Evolutionary conservation across 2,329 filamentous ascomycete species (phyloP), one percentile per base, ranked within the genome.

Genomic region (Sarocladiaceae sp.): DNA sequence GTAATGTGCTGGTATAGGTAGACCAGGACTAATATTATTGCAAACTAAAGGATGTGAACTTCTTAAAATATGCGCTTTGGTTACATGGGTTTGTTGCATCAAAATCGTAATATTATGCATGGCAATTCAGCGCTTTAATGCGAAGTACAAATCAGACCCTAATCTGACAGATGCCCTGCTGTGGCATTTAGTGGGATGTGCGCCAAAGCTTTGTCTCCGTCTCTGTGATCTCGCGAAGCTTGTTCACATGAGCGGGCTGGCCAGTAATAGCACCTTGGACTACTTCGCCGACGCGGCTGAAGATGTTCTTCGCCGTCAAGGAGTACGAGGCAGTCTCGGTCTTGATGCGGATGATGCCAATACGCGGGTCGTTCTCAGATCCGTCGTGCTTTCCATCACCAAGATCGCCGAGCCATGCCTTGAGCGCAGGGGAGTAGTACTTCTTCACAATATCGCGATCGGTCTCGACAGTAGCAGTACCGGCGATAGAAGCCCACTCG

Each of bases 401-500:
- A 17, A 96, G 77, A 58, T 96, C 90, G 5, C 91, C 91, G 15
- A 96, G 64, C 91, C 91, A 96, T 0, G 88, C 87, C 74, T 91
- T 92, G 55, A 96, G 74, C 0, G 76, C 66, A 0, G 83, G 79
- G 20, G 76, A 85, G 71, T 96, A 96, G 70, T 90, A 82, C 70
- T 92, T 87, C 66, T 82, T 77, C 53, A 96, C 79, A 20, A 82
- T 69, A 2, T 72, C 74, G 20, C 84, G 82, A 64, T 93, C 86
- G 13, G 86, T 87, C 60, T 87, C 74, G 59, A 96, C 77, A 23
- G 71, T 73, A 1, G 88, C 85, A 1, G 75, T 77, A 49, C 91
- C 91, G n/a, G 87, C 87, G 56, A 96, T 75, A 2, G 88, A 94
- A 1, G 90, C 90, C 91, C 91, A 96, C 67, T 93, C 85, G 59